Conservation (phyloP, 768 basidiomycete genomes). For the button mushroom (Agaricus bisporus) region DNA sequence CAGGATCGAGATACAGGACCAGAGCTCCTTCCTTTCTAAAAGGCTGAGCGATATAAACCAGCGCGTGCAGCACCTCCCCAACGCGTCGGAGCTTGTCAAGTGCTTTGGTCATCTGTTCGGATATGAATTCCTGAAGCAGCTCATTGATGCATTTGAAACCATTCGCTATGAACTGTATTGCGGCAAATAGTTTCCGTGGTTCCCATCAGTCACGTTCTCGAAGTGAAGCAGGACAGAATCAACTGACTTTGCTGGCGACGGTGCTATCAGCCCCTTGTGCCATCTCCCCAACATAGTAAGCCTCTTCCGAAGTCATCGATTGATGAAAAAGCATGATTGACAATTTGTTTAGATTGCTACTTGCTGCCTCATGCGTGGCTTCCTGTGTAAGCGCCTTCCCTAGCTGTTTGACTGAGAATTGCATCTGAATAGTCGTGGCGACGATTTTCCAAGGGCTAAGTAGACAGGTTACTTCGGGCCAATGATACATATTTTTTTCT, state of each 20-base stretch:
- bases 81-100: slow-evolving; percentile 43
- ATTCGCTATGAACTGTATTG: slow-evolving; percentile 65
- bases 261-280: slow-evolving; percentile 58
- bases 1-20: slow-evolving; percentile 43
- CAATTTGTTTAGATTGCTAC: slow-evolving; percentile 58
- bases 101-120: slow-evolving; percentile 21
- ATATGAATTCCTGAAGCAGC: slow-evolving; percentile 33
- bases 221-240: slow-evolving; percentile 5
- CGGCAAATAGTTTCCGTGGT: background rate
- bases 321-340: slow-evolving; percentile 65
- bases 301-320: slow-evolving; percentile 72
- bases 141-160: slow-evolving; percentile 63
- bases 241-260: slow-evolving; percentile 60
- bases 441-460: slow-evolving; percentile 82
- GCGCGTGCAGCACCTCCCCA: slow-evolving; percentile 63
- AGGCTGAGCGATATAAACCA: slow-evolving; percentile 64
- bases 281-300: slow-evolving; percentile 81
- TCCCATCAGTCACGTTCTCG: background rate
- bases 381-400: slow-evolving; percentile 62
- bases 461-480: slow-evolving; percentile 56
- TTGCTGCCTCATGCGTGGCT: slow-evolving; percentile 46
- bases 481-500: slow-evolving; percentile 50
- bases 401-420: slow-evolving; percentile 69
- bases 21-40: slow-evolving; percentile 40
- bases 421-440: slow-evolving; percentile 74